Conservation (phyloP, 225 moss, liverwort and hornwort species). For the Marchantia paleacea region DNA sequence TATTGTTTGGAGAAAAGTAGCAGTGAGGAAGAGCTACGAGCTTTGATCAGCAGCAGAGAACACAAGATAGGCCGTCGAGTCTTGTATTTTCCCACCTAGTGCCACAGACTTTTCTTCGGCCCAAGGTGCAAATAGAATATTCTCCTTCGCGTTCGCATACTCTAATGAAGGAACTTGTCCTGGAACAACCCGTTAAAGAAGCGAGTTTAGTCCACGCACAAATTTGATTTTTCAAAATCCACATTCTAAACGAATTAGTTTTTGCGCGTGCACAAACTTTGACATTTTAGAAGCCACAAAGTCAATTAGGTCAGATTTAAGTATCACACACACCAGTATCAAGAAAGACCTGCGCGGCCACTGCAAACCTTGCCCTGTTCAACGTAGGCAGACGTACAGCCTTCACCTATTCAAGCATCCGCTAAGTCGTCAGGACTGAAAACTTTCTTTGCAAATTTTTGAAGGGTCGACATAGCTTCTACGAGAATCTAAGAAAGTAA, state of each 20-base stretch:
- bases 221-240: too few species aligned
- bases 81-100: slow-evolving; percentile 52
- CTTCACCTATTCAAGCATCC: slow-evolving; percentile 61
- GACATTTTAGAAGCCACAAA: background rate
- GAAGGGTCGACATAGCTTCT: background rate
- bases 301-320: background rate
- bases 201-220: background rate
- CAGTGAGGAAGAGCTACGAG: too few species aligned
- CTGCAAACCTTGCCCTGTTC: slow-evolving; percentile 94
- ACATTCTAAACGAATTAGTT: background rate
- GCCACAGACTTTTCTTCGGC: slow-evolving; percentile 76
- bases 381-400: slow-evolving; percentile 84
- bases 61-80: background rate
- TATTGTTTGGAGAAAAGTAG: too few species aligned
- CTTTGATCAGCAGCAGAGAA: background rate
- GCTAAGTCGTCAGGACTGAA: background rate
- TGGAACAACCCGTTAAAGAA: slow-evolving; percentile 27
- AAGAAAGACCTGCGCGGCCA: slow-evolving; percentile 80
- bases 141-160: slow-evolving; percentile 80
- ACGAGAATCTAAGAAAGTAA: background rate
- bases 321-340: slow-evolving; percentile 57
- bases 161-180: slow-evolving; percentile 80
- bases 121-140: slow-evolving; percentile 79
- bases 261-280: background rate
- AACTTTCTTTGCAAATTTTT: background rate